Base-by-base conservation (phyloP, 176 grass and related monocot species). In the Hordeum marinum region DNA sequence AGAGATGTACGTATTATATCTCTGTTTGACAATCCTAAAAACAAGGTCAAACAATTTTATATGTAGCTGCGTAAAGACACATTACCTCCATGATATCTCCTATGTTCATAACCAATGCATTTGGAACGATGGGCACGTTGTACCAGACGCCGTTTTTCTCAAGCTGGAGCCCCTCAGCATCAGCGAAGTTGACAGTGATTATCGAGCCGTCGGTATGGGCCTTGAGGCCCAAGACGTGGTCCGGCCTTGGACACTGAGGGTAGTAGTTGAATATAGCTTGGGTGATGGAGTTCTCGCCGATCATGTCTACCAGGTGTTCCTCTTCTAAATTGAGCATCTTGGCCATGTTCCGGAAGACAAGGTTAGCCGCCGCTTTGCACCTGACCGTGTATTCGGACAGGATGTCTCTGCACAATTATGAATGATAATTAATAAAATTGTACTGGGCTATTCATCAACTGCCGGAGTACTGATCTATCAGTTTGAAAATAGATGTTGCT, bases 1-100 rank as follows among this genome's bases (percentile, higher is more conserved):
- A 61, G 36, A 78, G 27, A 23, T 39, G 29, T n/a, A 32, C 3
- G 4, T 20, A 55, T 20, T 20, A 55, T 8, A 55, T 55, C 50
- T 55, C 18, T 20, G 0, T 8, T 76, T 34, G 1, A 21, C 2
- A 65, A 13, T 6, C 20, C 4, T 3, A 2, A 34, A 62, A 4
- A 13, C 4, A 35, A 54, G 36, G n/a, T 20, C 27, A 66, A 32
- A 34, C 13, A 83, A 72, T 21, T 52, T 20, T 20, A 55, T 1
- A 54, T 29, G 11, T 26, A 65, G 13, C 26, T 65, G 11, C 26
- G 12, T 31, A 12, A 5, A 32, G 0, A 25, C 6, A 66, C 9
- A 8, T 2, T 86, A 92, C 90, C 90, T 92, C 90, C 34, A 89
- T 89, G 21, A 7, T 17, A 77, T 92, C 90, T 8, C 87, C 84